Evolutionary conservation across 1,139 yeast genomes (phyloP).

Genomic region (Diutina sp.): DNA sequence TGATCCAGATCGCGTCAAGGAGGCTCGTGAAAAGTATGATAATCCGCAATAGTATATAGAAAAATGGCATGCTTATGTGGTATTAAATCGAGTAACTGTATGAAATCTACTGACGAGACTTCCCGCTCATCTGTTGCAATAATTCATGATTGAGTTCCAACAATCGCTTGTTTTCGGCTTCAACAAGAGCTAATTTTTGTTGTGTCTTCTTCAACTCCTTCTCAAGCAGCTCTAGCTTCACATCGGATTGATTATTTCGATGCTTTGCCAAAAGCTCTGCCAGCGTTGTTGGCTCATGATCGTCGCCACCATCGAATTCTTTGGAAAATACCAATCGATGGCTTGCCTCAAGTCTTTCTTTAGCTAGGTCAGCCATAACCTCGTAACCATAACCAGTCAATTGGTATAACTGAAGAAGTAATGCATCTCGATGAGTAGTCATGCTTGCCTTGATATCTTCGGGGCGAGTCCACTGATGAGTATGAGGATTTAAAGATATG

Average conservation of each 20-base stretch:
- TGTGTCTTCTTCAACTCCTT: neutral
- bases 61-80: neutral
- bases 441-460: neutral
- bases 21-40: constrained; percentile 19
- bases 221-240: neutral
- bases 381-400: neutral
- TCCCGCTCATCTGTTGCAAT: neutral
- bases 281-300: neutral
- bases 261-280: neutral
- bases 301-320: neutral
- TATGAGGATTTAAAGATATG: neutral
- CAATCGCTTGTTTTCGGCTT: neutral
- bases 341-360: neutral
- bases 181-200: neutral
- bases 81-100: too few relatives aligned
- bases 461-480: neutral
- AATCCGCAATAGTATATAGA: neutral
- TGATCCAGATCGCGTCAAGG: constrained; percentile 41
- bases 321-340: neutral
- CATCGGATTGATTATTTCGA: neutral
- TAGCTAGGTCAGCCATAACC: neutral
- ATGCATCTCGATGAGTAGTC: neutral
- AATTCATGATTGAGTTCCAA: neutral
- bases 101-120: neutral
- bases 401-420: neutral